These are phyloP conservation scores for Neurospora pannonica DNA, from an alignment of 495 filamentous ascomycete genomes.

Conservation along the genomic window DNA sequence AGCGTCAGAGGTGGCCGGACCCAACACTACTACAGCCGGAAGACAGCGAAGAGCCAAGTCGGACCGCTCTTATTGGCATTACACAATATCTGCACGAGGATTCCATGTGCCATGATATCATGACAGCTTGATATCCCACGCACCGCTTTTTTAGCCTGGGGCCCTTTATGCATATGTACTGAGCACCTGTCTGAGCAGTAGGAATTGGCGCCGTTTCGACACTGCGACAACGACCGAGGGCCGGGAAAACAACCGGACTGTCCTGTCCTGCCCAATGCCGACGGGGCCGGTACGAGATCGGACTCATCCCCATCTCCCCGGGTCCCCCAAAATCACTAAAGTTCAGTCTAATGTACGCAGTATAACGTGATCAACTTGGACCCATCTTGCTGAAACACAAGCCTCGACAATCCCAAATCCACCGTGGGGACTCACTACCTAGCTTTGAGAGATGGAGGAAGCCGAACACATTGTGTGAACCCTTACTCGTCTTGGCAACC, in stretches of 20 bases:
- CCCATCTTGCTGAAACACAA: background rate
- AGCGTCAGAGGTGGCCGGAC: background rate
- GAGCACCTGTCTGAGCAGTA: background rate
- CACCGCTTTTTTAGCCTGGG: background rate
- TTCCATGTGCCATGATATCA: conserved; percentile 1
- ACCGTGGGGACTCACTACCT: background rate
- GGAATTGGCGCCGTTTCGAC: background rate
- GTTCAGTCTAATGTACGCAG: background rate
- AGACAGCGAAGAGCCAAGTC: background rate
- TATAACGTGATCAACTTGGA: background rate
- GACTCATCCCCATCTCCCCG: background rate
- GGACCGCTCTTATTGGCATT: background rate
- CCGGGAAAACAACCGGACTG: background rate
- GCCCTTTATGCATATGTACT: background rate
- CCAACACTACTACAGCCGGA: background rate
- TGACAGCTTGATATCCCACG: background rate
- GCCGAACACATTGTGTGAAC: background rate
- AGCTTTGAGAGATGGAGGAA: background rate
- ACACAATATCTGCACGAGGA: background rate
- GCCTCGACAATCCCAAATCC: background rate
- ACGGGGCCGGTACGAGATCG: background rate
- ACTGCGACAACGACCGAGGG: background rate
- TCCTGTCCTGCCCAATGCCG: background rate
- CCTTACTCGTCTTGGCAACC: background rate
- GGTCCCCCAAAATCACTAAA: background rate